Conservation (phyloP, 176 grass and related monocot species). For the Carex parvula region DNA sequence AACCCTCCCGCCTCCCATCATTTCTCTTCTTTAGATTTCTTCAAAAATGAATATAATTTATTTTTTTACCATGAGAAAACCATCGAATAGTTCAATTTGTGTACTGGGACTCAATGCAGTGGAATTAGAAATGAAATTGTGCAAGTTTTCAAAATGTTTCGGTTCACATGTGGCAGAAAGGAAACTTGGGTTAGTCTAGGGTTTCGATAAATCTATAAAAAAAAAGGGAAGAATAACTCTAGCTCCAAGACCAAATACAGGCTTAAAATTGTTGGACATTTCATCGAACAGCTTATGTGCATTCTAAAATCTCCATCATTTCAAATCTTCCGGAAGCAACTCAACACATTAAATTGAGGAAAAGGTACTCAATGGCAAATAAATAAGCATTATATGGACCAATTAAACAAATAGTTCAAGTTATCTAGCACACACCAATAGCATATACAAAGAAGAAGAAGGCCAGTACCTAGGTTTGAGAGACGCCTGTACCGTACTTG, state of each 20-base stretch:
- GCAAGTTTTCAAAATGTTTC: not conserved
- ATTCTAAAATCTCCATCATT: not conserved
- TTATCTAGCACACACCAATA: not conserved
- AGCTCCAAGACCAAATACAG: not conserved
- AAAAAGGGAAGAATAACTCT: not conserved
- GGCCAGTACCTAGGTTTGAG: not conserved
- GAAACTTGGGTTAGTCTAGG: not conserved
- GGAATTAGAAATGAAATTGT: not conserved
- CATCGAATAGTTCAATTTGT: not conserved
- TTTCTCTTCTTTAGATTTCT: not conserved
- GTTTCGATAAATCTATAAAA: too few species aligned
- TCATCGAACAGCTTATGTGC: conserved; percentile 11
- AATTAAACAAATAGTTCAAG: too few species aligned
- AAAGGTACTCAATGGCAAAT: not conserved
- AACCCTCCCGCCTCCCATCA: conserved; percentile 31
- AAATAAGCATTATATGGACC: too few species aligned
- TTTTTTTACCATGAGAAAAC: not conserved
- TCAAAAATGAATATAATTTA: not conserved
- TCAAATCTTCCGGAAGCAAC: not conserved
- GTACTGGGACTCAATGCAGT: not conserved
- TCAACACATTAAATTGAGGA: not conserved
- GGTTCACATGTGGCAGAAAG: not conserved
- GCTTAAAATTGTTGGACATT: not conserved
- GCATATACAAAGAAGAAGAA: not conserved
- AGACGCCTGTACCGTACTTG: not conserved